Evolutionary conservation across 768 basidiomycete genomes (phyloP), one percentile per base, ranked within the genome.

Genomic region (Polyporus arcularius): DNA sequence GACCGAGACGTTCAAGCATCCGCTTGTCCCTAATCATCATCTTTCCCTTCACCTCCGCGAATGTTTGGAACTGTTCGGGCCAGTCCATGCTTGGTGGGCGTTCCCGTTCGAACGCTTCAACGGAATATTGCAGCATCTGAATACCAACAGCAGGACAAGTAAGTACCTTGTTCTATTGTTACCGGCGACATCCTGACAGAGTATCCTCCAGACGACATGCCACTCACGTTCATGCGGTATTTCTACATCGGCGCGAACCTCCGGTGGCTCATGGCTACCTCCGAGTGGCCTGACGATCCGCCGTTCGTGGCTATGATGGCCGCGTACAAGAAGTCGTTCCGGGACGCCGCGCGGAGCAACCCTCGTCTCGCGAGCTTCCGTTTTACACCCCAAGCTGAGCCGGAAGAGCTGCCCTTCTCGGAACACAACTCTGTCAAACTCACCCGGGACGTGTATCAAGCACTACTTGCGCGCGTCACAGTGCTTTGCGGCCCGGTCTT

Each of bases 21-120:
- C 16, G 10, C 57, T 55, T 4, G 60, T 76, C 9, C 76, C 75
- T 0, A 70, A 64, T 21, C 71, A 75, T 18, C 77, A 78, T 47
- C 51, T 67, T 7, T 68, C 73, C 3, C 65, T 75, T 8, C 76
- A 78, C 58, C 65, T 75, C 16, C 65, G 63, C 0, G 57, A 71
- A 8, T 58, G 67, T 35, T 54, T 77, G 6, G 42, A 60, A 1
- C 49, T 60, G 0, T 76, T 72, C 53, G 75, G 77, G 0, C 75
- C 76, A 0, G 43, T 53, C 0, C 72, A 73, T 50, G 58, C 15
- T 16, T 45, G 43, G 43, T 45, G 43, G 43, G 43, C 43, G 43
- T 45, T 45, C 16, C 43, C 43, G n/a, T 45, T 45, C n/a, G 43
- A 45, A 8, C 43, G 43, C 2, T 45, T n/a, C 43, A 45, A 45